A percentile compares a stretch with the other conserved stretches of the same genome.
These are phyloP conservation scores for Nicotiana knightiana DNA, from an alignment of 257 asterid species.

Conservation along the genomic window DNA sequence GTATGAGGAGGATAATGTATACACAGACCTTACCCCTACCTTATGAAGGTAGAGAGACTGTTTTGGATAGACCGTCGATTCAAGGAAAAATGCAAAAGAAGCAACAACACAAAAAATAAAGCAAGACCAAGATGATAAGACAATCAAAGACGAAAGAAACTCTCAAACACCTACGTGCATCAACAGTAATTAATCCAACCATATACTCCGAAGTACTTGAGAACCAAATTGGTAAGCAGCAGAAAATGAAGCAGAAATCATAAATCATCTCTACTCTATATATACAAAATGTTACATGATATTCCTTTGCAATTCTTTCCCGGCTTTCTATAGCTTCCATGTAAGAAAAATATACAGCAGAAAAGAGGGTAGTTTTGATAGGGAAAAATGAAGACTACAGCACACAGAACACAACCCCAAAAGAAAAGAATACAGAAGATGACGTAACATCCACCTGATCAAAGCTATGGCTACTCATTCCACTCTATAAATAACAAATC, in stretches of 20 bases:
- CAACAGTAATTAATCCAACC: background rate
- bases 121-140: too few relatives aligned
- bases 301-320: slow-evolving; percentile 29
- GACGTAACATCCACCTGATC: slow-evolving; percentile 29
- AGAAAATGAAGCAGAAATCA: background rate
- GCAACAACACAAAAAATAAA: too few relatives aligned
- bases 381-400: slow-evolving; percentile 24
- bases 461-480: slow-evolving; percentile 35
- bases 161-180: too few relatives aligned
- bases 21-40: too few relatives aligned
- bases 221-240: background rate
- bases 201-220: background rate
- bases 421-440: slow-evolving; percentile 21
- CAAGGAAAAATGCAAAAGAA: too few relatives aligned
- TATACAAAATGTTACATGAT: slow-evolving; percentile 51
- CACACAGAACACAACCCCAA: slow-evolving; percentile 39
- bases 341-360: slow-evolving; percentile 47
- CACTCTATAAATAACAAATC: slow-evolving; percentile 49
- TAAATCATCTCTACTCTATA: slow-evolving; percentile 25
- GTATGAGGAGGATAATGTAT: too few relatives aligned
- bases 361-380: slow-evolving; percentile 15
- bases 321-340: slow-evolving; percentile 35
- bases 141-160: too few relatives aligned
- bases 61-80: too few relatives aligned
- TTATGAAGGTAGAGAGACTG: too few relatives aligned